These are phyloP conservation scores for Skeletonema tropicum DNA, from an alignment of 108 stramenopile genomes.

Conservation along the genomic window DNA sequence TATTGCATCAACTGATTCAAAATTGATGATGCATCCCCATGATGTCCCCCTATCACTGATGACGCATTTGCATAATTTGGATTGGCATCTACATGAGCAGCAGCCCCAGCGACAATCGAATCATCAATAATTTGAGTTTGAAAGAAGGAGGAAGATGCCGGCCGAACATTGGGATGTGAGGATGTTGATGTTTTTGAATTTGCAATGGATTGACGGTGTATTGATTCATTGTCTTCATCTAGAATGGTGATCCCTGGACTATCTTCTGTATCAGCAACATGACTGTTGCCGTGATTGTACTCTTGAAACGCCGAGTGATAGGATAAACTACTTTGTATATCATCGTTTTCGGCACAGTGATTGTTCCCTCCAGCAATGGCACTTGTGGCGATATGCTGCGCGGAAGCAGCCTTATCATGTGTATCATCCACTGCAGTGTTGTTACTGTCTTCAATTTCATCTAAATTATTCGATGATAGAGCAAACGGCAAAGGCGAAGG, in stretches of 20 bases:
- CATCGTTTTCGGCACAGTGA: neutral
- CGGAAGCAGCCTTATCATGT: neutral
- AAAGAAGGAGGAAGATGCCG: conserved; percentile 3
- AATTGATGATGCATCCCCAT: neutral
- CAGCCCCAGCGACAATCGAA: neutral
- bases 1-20: conserved; percentile 6
- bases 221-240: neutral
- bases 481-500: conserved; percentile 1
- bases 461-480: neutral
- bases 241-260: neutral
- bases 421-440: neutral
- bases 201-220: neutral
- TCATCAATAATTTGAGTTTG: conserved; percentile 8
- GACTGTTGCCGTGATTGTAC: neutral
- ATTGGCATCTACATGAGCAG: conserved; percentile 4
- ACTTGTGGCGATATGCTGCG: neutral
- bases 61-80: neutral
- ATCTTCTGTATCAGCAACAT: neutral
- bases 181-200: neutral
- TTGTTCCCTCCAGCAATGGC: neutral
- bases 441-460: neutral
- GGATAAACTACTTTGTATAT: neutral
- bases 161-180: neutral
- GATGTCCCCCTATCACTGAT: neutral
- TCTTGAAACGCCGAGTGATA: neutral